Evolutionary conservation across 2,329 filamentous ascomycete species (phyloP).

Genomic region (Raffaelea albimanens): DNA sequence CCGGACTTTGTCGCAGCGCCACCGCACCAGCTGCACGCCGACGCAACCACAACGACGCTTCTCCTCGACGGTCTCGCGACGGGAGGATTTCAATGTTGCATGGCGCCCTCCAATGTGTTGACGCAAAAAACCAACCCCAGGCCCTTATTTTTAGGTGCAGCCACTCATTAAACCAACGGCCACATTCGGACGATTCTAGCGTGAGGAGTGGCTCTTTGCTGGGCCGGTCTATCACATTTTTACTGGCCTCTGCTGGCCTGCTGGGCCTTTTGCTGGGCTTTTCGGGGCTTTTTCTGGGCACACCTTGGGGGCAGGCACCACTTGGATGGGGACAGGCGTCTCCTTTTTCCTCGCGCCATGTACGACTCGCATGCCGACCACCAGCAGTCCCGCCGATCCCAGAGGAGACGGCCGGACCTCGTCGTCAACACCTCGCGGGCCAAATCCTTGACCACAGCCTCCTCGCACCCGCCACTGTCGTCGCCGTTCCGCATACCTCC

Average conservation of each 20-base stretch:
- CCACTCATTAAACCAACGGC: neutral
- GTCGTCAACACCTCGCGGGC: constrained; percentile 23
- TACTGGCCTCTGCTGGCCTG: neutral
- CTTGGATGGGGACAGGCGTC: no score
- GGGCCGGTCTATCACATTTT: neutral
- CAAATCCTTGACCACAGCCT: constrained; percentile 11
- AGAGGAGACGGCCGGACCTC: constrained; percentile 24
- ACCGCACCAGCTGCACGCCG: no score
- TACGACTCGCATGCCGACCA: constrained; percentile 6
- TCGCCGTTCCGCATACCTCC: constrained; percentile 18
- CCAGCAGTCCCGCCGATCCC: constrained; percentile 8
- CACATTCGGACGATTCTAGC: neutral
- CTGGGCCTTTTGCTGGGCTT: neutral
- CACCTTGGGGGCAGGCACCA: neutral
- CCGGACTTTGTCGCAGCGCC: no score
- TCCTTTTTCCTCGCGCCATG: neutral
- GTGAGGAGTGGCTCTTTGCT: neutral
- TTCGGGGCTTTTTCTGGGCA: neutral
- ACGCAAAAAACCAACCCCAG: neutral
- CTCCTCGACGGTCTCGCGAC: neutral
- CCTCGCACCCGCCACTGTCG: constrained; percentile 18
- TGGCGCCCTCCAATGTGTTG: neutral
- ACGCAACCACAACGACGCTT: neutral
- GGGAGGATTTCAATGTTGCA: neutral
- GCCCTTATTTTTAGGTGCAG: neutral